Evolutionary conservation across 1,284 basidiomycete species (phyloP).

Genomic region (Naganishia albida): DNA sequence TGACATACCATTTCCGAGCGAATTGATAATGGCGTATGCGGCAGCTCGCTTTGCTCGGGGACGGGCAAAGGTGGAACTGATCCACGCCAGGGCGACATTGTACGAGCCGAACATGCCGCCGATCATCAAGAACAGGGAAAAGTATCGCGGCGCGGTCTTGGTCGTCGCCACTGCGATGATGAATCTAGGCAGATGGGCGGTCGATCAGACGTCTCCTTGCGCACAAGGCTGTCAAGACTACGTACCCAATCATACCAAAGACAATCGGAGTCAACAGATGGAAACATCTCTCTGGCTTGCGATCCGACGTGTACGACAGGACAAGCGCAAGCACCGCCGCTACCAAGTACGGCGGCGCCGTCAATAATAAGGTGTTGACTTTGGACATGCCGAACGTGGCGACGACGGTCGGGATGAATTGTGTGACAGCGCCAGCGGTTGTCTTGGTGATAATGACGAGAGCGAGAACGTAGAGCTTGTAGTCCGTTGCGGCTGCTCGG

Average conservation of each 20-base stretch:
- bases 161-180: conserved; percentile 42
- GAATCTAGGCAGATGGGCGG: conserved; percentile 23
- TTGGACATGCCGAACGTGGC: conserved; percentile 40
- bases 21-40: conserved; percentile 47
- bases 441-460: conserved; percentile 39
- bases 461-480: conserved; percentile 39
- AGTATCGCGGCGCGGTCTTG: conserved; percentile 42
- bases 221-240: background rate
- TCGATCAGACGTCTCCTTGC: background rate
- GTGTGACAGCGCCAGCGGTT: conserved; percentile 36
- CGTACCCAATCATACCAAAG: conserved; percentile 44
- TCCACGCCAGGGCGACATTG: conserved; percentile 45
- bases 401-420: conserved; percentile 44
- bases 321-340: conserved; percentile 42
- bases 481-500: conserved; percentile 37
- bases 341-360: conserved; percentile 46
- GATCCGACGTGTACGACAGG: conserved; percentile 41
- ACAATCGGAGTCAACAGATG: conserved; percentile 51
- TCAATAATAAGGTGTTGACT: conserved; percentile 43
- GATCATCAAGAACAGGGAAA: conserved; percentile 46
- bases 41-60: conserved; percentile 44
- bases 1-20: conserved; percentile 38
- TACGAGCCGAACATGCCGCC: conserved; percentile 41
- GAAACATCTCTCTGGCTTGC: conserved; percentile 45
- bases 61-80: conserved; percentile 43